A percentile compares a stretch with the other conserved stretches of the same genome.
phyloP scores from a whole-genome alignment of 331 rosid species.

The Telfairia occidentalis region DNA sequence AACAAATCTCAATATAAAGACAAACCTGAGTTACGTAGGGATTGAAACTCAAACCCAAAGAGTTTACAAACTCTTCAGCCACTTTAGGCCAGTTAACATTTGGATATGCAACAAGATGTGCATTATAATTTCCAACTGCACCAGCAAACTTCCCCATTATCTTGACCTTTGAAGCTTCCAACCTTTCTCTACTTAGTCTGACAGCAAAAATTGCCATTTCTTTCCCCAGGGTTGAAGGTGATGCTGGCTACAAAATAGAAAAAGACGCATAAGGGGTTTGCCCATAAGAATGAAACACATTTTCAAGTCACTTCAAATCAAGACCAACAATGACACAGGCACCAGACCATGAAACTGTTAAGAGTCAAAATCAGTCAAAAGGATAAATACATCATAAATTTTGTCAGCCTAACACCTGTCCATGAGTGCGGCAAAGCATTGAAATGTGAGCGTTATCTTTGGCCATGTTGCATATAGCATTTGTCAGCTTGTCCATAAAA shows the following conservation, averaged over 20 bases:
- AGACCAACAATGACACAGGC: neutral
- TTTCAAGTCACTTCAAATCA: neutral
- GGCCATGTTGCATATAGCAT: conserved; percentile 47
- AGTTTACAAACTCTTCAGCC: conserved; percentile 61
- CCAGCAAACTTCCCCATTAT: conserved; percentile 89
- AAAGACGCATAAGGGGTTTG: neutral
- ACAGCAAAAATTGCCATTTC: conserved; percentile 85
- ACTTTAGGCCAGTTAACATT: conserved; percentile 51
- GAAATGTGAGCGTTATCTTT: conserved; percentile 57
- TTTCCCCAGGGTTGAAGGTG: conserved; percentile 90
- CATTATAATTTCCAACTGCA: conserved; percentile 91
- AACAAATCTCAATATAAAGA: neutral
- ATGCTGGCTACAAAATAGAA: conserved; percentile 52
- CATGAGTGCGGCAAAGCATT: conserved; percentile 86
- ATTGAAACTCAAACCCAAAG: conserved; percentile 70
- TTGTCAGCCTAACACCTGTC: conserved; percentile 40
- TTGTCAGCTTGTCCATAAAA: conserved; percentile 44
- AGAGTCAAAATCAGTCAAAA: neutral
- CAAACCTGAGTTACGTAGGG: conserved; percentile 69
- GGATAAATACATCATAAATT: neutral
- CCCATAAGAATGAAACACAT: neutral
- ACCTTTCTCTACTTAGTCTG: conserved; percentile 61
- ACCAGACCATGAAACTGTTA: neutral
- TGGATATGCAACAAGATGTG: conserved; percentile 74
- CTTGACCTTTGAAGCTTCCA: conserved; percentile 43